A percentile compares a stretch with the other conserved stretches of the same genome.
These are phyloP conservation scores for Fusarium virguliforme DNA, from an alignment of 2,329 filamentous ascomycete species.

Conservation along the genomic window DNA sequence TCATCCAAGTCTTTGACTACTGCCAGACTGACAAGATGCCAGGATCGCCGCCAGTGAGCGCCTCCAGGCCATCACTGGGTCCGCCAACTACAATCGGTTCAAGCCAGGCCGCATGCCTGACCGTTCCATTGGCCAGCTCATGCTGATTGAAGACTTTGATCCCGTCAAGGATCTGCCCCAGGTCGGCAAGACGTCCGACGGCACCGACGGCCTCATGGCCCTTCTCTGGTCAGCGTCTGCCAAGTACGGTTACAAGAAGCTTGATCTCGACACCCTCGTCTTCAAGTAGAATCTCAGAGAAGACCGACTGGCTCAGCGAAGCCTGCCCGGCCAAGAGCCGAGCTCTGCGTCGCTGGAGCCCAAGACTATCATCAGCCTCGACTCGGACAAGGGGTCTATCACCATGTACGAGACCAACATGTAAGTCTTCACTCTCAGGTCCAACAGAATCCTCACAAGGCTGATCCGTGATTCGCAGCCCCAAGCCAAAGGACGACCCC, in stretches of 20 bases:
- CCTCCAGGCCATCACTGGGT: constrained; percentile 40
- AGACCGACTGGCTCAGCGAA: constrained; percentile 6
- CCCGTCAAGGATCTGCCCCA: not conserved
- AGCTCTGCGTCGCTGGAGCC: not conserved
- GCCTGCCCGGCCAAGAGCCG: not conserved
- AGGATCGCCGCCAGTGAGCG: constrained; percentile 34
- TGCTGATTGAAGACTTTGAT: constrained; percentile 25
- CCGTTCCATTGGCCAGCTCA: not conserved
- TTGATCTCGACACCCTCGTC: constrained; percentile 44
- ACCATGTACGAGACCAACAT: constrained; percentile 43
- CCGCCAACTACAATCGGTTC: constrained; percentile 30
- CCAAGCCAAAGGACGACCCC: not conserved
- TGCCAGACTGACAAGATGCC: constrained; percentile 8
- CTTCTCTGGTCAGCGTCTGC: constrained; percentile 40
- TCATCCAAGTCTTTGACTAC: not conserved
- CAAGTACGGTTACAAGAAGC: constrained; percentile 43
- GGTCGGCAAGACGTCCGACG: not conserved
- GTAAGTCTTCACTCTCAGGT: constrained; percentile 23
- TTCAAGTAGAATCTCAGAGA: constrained; percentile 35
- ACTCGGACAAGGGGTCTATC: constrained; percentile 36
- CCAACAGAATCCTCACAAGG: not conserved
- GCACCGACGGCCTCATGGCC: constrained; percentile 21
- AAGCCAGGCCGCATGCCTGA: constrained; percentile 1
- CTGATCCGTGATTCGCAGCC: not conserved
- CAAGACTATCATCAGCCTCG: constrained; percentile 15